These are phyloP conservation scores for Colletotrichum euphorbiae DNA, from an alignment of 2,329 filamentous ascomycete species.

Conservation along the genomic window DNA sequence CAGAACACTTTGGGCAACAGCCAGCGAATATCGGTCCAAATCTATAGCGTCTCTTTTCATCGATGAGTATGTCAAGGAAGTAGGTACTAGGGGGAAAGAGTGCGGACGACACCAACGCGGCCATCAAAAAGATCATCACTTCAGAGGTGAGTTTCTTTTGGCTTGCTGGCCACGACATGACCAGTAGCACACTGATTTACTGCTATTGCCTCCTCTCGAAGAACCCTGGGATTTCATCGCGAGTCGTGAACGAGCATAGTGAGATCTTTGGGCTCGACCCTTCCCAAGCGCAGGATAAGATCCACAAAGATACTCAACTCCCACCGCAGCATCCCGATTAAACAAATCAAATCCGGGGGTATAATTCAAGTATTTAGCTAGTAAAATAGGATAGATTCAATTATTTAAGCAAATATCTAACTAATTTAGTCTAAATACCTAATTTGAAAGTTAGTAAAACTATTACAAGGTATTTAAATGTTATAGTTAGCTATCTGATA, in stretches of 20 bases:
- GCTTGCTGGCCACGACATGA: slow-evolving; percentile 50
- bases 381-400: no score
- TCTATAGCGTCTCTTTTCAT: slow-evolving; percentile 26
- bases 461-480: no score
- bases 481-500: no score
- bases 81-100: not conserved
- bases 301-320: no score
- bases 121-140: slow-evolving; percentile 37
- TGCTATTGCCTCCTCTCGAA: slow-evolving; percentile 42
- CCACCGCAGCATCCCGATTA: no score
- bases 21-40: not conserved
- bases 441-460: no score
- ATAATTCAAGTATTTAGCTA: no score
- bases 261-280: slow-evolving; percentile 59
- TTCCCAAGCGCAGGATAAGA: slow-evolving; percentile 49
- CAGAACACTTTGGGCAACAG: not conserved
- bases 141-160: slow-evolving; percentile 48
- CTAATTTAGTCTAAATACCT: no score
- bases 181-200: slow-evolving; percentile 45
- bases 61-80: slow-evolving; percentile 16
- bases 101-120: not conserved
- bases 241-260: slow-evolving; percentile 47
- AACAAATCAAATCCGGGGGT: no score
- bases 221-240: slow-evolving; percentile 45
- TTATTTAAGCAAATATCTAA: no score